Evolutionary conservation across 2,329 filamentous ascomycete genomes (phyloP).

Genomic region (Penicillium thymicola): DNA sequence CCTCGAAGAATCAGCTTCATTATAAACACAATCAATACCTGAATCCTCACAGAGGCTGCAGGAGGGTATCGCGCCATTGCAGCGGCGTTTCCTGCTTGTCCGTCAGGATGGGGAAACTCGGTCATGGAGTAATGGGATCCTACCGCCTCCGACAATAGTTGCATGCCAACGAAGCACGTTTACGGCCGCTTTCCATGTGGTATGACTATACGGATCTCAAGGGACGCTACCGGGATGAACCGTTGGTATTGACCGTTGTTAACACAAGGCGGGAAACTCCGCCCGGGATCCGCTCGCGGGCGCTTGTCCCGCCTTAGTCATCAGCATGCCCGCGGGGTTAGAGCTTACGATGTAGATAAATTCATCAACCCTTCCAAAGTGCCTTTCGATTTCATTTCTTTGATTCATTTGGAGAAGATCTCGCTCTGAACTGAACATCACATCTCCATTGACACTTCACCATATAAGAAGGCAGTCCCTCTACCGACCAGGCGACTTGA

Average conservation of each 20-base stretch:
- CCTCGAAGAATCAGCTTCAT: not conserved
- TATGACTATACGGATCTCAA: not conserved
- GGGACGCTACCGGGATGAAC: not conserved
- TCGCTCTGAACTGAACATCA: not conserved
- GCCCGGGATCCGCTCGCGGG: not conserved
- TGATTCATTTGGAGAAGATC: not conserved
- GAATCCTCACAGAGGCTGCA: constrained; percentile 5
- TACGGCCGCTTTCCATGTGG: not conserved
- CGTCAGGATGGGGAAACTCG: not conserved
- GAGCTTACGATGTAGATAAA: not conserved
- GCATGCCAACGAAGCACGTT: constrained; percentile 3
- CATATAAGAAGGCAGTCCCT: not conserved
- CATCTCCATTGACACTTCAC: not conserved
- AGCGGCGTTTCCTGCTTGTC: constrained; percentile 5
- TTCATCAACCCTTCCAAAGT: not conserved
- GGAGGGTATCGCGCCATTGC: constrained; percentile 5
- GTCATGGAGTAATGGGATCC: not conserved
- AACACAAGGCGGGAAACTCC: constrained; percentile 1
- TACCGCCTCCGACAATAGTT: constrained; percentile 4
- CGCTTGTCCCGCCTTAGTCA: not conserved
- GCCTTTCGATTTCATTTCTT: not conserved
- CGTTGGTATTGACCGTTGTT: not conserved
- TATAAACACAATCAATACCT: constrained; percentile 6
- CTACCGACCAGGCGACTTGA: not conserved
- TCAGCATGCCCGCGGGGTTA: not conserved